Conservation (phyloP, 1,284 basidiomycete species). For the Leccinum discolor region DNA sequence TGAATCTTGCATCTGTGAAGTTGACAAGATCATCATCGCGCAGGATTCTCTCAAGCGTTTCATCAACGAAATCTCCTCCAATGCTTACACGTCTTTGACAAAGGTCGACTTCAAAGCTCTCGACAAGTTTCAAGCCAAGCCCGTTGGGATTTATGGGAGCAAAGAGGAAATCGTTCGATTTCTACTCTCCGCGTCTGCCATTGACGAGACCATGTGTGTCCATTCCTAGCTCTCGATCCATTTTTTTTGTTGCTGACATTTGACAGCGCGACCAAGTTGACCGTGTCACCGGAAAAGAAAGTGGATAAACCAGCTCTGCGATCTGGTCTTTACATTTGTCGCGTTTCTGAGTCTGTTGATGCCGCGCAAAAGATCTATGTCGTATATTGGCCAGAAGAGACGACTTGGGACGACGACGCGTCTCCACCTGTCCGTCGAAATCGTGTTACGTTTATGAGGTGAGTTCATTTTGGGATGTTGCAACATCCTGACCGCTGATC, state of each 20-base stretch:
- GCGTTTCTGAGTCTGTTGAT: conserved; percentile 7
- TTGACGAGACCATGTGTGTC: conserved; percentile 41
- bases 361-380: conserved; percentile 38
- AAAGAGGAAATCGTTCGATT: conserved; percentile 48
- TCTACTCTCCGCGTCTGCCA: conserved; percentile 33
- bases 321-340: conserved; percentile 51
- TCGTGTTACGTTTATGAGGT: conserved; percentile 64
- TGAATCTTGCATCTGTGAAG: conserved; percentile 29
- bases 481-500: neutral
- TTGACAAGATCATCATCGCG: conserved; percentile 61
- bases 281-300: conserved; percentile 13
- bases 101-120: conserved; percentile 54
- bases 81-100: conserved; percentile 51
- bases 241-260: neutral
- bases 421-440: conserved; percentile 49
- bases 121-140: conserved; percentile 43
- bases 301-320: conserved; percentile 35
- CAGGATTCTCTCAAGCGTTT: conserved; percentile 47
- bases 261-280: conserved; percentile 15
- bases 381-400: conserved; percentile 63
- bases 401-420: conserved; percentile 58
- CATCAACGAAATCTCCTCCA: conserved; percentile 46
- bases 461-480: neutral
- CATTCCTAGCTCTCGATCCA: neutral
- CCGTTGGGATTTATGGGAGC: conserved; percentile 58